Conservation (phyloP, 805 yeast genomes). For the Suhomyces faveliae region DNA sequence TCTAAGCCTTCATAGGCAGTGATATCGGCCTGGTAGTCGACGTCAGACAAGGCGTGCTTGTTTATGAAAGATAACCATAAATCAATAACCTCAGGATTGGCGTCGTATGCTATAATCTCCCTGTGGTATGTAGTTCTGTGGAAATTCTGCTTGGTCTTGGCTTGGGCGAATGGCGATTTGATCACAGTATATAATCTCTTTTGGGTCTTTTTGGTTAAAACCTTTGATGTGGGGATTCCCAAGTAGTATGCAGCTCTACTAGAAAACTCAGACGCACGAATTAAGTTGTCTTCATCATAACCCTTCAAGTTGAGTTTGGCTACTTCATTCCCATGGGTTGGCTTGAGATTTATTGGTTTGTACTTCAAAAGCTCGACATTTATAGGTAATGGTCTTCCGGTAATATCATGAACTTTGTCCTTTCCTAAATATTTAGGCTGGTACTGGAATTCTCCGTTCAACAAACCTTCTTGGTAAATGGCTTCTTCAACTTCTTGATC, state of each 20-base stretch:
- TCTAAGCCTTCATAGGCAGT: constrained; percentile 41
- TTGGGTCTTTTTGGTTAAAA: constrained; percentile 64
- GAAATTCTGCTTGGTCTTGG: constrained; percentile 92
- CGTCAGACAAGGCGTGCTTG: constrained; percentile 76
- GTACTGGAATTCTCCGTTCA: constrained; percentile 26
- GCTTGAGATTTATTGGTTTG: constrained; percentile 70
- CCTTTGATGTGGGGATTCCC: constrained; percentile 81
- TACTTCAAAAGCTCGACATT: constrained; percentile 79
- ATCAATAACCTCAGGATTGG: constrained; percentile 82
- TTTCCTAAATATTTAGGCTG: constrained; percentile 30
- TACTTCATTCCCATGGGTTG: constrained; percentile 69
- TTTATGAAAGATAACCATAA: constrained; percentile 74
- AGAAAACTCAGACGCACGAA: constrained; percentile 80
- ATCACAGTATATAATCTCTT: constrained; percentile 92
- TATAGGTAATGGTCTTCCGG: constrained; percentile 68
- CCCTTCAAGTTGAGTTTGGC: constrained; percentile 77
- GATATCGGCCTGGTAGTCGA: constrained; percentile 75
- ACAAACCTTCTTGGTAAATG: constrained; percentile 26
- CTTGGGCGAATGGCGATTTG: constrained; percentile 89
- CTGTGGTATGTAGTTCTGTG: constrained; percentile 83
- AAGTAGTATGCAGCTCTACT: constrained; percentile 86
- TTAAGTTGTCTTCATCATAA: constrained; percentile 66
- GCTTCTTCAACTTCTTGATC: constrained; percentile 24
- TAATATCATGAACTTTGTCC: constrained; percentile 18
- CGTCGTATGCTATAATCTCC: constrained; percentile 72